Percentiles rank a stretch among this genome's conserved stretches.
Conservation (phyloP, 2,329 filamentous ascomycete species). For the Ascosphaera apis region DNA sequence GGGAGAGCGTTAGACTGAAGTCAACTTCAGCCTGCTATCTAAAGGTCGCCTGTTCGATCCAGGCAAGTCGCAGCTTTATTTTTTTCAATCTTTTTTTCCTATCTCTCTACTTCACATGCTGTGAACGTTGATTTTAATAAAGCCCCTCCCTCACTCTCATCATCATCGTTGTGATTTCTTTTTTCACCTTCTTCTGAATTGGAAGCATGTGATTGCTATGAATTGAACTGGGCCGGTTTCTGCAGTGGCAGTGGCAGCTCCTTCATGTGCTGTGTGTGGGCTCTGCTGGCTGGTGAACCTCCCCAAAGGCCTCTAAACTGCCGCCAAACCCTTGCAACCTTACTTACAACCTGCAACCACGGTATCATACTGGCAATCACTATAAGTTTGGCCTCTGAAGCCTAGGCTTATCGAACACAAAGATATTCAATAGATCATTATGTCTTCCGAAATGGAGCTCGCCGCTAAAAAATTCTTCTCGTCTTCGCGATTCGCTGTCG, state of each 20-base stretch:
- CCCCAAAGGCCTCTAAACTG: too few species aligned
- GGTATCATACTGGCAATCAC: neutral
- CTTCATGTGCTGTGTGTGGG: too few species aligned
- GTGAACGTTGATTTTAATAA: too few species aligned
- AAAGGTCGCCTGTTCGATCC: conserved; percentile 4
- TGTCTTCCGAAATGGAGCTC: conserved; percentile 31
- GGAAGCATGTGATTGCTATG: too few species aligned
- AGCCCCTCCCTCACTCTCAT: too few species aligned
- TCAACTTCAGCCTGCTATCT: neutral
- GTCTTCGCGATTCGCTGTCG: conserved; percentile 60
- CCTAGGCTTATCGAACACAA: conserved; percentile 5
- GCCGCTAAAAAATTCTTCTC: conserved; percentile 60
- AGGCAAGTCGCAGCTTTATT: conserved; percentile 2
- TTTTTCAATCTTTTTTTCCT: conserved; percentile 1
- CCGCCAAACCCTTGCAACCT: too few species aligned
- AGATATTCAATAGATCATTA: neutral
- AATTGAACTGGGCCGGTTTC: too few species aligned
- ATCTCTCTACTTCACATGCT: too few species aligned
- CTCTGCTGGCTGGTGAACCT: too few species aligned
- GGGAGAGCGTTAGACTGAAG: neutral
- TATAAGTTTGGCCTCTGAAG: neutral
- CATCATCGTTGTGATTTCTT: too few species aligned
- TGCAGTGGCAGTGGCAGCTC: too few species aligned
- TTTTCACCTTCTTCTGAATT: too few species aligned
- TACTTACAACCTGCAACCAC: neutral